Base-by-base conservation (phyloP, 768 basidiomycete genomes). In the Rubroboletus satanas region DNA sequence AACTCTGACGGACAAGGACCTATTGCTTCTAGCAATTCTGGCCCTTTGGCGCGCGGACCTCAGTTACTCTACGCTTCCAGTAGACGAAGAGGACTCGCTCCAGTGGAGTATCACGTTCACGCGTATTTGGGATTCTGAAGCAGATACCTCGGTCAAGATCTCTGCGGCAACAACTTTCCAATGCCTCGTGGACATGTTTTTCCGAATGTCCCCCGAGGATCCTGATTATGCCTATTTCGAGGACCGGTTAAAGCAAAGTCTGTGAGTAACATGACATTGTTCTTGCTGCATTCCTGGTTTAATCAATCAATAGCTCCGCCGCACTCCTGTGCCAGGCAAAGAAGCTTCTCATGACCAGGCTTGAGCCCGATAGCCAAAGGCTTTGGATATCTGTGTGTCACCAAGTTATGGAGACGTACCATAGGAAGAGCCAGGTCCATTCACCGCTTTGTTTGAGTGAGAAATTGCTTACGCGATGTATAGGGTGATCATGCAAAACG, bases 361-460 rank as follows among this genome's bases (percentile, higher is more conserved):
- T 74, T 7, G 85, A 89, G 57, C 63, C 79, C 5, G 83, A 88
- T 45, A 72, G 74, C 1, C 86, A 90, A 64, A 77, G 83, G 9
- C 74, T 90, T 62, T 90, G 87, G 83, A 81, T 86, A 45, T 71
- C 78, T n/a, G 74, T 85, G 26, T 76, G 83, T 5, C 77, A 82
- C 63, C 83, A 84, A 52, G 65, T 85, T 6, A 66, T 89, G 28
- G 82, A 83, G 52, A 68, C 82, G 0, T 87, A 81, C 57, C 73
- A 77, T 5, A 71, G 72, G 52, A 79, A 75, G 50, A 75, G 72
- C 50, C 74, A 79, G 51, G 84, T 84, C 64, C 54, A 73, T 70
- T 28, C 14, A 31, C 7, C 11, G 18, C 36, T 51, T 32, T 41
- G 1, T 17, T 3, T 15, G n/a, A 8, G 45, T 32, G 15, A 33